phyloP scores from a whole-genome alignment of 2,329 filamentous ascomycete species.

The Calonectria leucothoes region DNA sequence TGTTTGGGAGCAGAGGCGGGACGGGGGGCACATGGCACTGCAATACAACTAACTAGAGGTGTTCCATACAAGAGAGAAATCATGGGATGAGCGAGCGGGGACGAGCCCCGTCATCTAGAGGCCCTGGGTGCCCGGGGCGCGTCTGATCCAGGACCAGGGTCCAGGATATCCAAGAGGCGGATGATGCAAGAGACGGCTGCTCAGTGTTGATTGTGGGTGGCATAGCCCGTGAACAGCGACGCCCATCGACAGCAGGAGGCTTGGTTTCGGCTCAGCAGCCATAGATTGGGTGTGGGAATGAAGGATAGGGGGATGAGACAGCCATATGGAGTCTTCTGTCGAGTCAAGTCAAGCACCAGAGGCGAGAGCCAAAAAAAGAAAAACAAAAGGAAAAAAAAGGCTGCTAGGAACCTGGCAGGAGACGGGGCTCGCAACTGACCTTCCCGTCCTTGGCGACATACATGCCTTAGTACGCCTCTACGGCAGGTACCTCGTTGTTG shows the following conservation, averaged over 20 bases:
- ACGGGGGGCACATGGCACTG: conserved; percentile 17
- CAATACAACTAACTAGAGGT: conserved; percentile 18
- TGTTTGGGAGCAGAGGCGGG: conserved; percentile 15
- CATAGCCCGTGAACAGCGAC: conserved; percentile 9
- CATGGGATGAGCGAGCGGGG: conserved; percentile 25
- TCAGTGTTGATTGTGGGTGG: conserved; percentile 32
- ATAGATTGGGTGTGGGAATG: conserved; percentile 6
- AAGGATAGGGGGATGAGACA: conserved; percentile 10
- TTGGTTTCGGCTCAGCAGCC: not conserved
- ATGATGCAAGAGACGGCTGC: conserved; percentile 39
- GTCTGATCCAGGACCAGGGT: conserved; percentile 28
- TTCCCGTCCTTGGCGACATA: conserved; percentile 24
- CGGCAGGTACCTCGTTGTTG: conserved; percentile 26
- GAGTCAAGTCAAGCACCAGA: conserved; percentile 5
- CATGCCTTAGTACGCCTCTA: conserved; percentile 27
- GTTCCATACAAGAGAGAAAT: conserved; percentile 15
- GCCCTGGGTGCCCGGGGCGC: conserved; percentile 30
- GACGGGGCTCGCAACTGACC: conserved; percentile 13
- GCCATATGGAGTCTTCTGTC: not conserved
- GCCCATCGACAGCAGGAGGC: not conserved
- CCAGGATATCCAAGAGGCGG: conserved; percentile 24
- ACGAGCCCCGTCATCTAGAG: conserved; percentile 13
- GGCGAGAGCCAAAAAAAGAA: not conserved
- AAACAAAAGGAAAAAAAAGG: not conserved
- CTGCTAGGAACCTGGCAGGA: conserved; percentile 6